Percentiles rank a stretch among this genome's conserved stretches.
These are phyloP conservation scores for Tylopilus subfusipes DNA, from an alignment of 768 basidiomycete species.

Conservation along the genomic window DNA sequence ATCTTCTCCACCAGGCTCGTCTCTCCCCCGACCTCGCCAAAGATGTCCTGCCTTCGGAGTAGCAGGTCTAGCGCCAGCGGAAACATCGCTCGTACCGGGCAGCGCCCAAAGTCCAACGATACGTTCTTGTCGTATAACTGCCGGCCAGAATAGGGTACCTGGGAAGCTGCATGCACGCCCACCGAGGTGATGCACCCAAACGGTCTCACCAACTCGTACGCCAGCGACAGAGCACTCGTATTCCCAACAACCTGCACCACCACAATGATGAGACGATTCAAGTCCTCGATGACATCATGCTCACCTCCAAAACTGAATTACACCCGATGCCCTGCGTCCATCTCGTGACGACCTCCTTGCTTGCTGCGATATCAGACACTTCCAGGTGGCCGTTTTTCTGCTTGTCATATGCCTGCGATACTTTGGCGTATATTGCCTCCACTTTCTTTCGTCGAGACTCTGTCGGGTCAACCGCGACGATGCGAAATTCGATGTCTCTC, in stretches of 20 bases:
- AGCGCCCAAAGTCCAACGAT: constrained; percentile 76
- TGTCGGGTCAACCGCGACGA: constrained; percentile 64
- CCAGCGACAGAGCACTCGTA: constrained; percentile 55
- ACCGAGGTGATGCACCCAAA: constrained; percentile 77
- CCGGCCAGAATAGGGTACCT: constrained; percentile 51
- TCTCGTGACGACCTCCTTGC: constrained; percentile 43
- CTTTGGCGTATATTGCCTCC: constrained; percentile 51
- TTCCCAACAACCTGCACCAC: constrained; percentile 63
- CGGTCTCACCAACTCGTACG: constrained; percentile 68
- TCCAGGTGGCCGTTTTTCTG: constrained; percentile 41
- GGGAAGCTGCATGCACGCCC: constrained; percentile 59
- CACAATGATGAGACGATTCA: not conserved
- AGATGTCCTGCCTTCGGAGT: constrained; percentile 66
- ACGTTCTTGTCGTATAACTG: constrained; percentile 75
- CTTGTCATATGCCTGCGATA: constrained; percentile 39
- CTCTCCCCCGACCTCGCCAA: constrained; percentile 63
- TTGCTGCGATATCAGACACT: constrained; percentile 49
- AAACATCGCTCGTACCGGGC: constrained; percentile 76
- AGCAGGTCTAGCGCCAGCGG: constrained; percentile 67
- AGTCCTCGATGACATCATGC: not conserved
- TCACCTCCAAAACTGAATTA: constrained; percentile 65
- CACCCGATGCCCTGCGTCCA: constrained; percentile 61
- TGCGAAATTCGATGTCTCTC: constrained; percentile 44
- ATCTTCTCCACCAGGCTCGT: constrained; percentile 65
- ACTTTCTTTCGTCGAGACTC: constrained; percentile 57